phyloP scores from a whole-genome alignment of 495 filamentous ascomycete genomes.

The Podospora sp. region DNA sequence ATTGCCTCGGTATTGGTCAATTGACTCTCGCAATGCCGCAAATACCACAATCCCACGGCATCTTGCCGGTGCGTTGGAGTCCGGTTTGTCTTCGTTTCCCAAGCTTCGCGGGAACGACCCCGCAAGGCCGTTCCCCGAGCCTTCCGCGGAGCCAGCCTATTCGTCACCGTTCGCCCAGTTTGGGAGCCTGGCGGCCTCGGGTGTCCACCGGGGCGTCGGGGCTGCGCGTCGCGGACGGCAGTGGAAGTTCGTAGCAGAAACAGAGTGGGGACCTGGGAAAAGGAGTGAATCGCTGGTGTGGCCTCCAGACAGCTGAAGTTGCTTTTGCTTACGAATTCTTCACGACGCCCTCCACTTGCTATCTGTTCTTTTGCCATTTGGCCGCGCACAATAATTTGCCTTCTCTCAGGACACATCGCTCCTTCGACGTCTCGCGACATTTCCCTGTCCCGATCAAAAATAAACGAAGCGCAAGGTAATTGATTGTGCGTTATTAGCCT shows the following conservation, averaged over 20 bases:
- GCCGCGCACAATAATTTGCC: not conserved
- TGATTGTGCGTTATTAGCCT: constrained; percentile 3
- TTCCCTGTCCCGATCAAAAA: not conserved
- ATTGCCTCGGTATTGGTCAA: constrained; percentile 11
- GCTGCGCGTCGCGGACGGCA: constrained; percentile 20
- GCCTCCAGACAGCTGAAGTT: constrained; percentile 5
- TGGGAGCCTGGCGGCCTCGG: constrained; percentile 15
- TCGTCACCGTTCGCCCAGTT: constrained; percentile 23
- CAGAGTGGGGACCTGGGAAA: constrained; percentile 1
- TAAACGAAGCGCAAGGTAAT: not conserved
- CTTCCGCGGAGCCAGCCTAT: constrained; percentile 30
- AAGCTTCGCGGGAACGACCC: constrained; percentile 17
- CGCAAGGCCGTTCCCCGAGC: constrained; percentile 30
- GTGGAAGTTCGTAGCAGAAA: constrained; percentile 9
- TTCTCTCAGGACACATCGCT: not conserved
- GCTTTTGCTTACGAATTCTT: constrained; percentile 13
- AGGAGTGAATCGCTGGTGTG: constrained; percentile 2
- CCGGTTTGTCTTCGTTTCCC: constrained; percentile 30
- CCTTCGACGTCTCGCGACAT: not conserved
- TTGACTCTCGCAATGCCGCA: not conserved
- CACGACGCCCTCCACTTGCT: constrained; percentile 1
- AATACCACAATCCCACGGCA: not conserved
- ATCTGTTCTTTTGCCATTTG: constrained; percentile 24
- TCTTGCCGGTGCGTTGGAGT: constrained; percentile 2
- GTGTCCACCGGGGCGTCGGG: not conserved